Evolutionary conservation across 495 filamentous ascomycete species (phyloP), one percentile per base, ranked within the genome.

Genomic region (Penicillium pancosmium): DNA sequence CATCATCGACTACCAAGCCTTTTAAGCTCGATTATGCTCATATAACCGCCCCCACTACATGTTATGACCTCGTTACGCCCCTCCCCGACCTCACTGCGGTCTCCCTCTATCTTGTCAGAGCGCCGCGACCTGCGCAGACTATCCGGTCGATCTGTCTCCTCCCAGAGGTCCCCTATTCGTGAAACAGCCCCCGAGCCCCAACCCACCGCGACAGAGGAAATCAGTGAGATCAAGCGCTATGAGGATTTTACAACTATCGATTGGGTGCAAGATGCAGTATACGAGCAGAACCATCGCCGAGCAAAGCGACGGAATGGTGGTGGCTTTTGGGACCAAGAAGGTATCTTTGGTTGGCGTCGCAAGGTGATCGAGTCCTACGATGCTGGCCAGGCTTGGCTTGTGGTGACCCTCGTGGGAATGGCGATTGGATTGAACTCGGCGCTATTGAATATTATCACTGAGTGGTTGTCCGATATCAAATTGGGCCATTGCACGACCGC

Each of bases 211-310:
- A 90, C 90, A 47, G 93, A 98, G 70, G 94, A 98, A 77, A 96
- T 98, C 65, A 93, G 88, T 46, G 90, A 97, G 78, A 97, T 98
- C 69, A 96, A 97, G 74, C 85, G 95, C 75, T 98, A 98, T 78
- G 94, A 98, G 71, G 87, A 91, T 68, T 98, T 98, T 70, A 97
- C 93, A 5, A 98, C 94, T 0, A 98, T 98, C 83, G 93, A 98
- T 72, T 98, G 94, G 94, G 92, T 98, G 1, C 92, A 98, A 70
- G 94, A 98, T 85, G 93, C 93, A 2, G 88, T 93, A 13, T 88
- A 92, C 48, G 94, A 96, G 72, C 91, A 96, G 72, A 74, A 89
- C 36, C 85, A 93, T 49, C 83, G 93, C 51, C 89, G 90, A 66
- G 84, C 89, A 18, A 81, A 87, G 68, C 82, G 88, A 66, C 86